Base-by-base conservation (phyloP, 306 rosid species). In the Dalbergia oliveri region DNA sequence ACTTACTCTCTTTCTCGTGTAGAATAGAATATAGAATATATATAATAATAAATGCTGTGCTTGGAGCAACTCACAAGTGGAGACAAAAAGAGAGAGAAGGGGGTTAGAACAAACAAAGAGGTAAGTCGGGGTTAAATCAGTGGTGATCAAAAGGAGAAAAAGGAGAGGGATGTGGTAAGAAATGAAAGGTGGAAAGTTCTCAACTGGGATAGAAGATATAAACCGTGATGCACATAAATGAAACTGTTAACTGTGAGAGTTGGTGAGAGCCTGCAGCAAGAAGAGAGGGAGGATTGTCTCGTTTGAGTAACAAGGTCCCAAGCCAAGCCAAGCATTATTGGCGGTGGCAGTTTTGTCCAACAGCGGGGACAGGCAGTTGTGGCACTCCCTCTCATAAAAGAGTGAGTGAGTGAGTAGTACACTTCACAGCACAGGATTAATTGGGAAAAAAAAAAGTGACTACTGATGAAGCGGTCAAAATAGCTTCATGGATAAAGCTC, bases 271-370 rank as follows among this genome's bases (percentile, higher is more conserved):
- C 16, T 34, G 69, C 61, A 56, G 61, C 9, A 53, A 3, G 15
- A 15, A 50, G 16, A 77, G 78, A 64, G 70, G 18, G 68, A 62
- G 39, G 85, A 31, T 64, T 88, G 88, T 89, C 89, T 86, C 86
- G 86, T 87, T 54, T 53, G 14, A 1, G 88, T 85, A 70, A 81
- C 88, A 89, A 83, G 81, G 83, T 75, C 90, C 86, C 84, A 89
- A 89, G 39, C 6, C 6, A 37, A 37, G 41, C 41, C 77, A 53
- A 7, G 88, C 94, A 87, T 91, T 93, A 93, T 93, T 93, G 96
- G 89, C 82, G 86, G 89, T 85, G 88, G 86, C 91, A 90, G 91
- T 85, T 89, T 90, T 90, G 96, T 93, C 95, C 83, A 14, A 78
- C 88, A 86, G 86, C 88, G 81, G 72, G 57, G 84, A 88, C 91